A percentile compares a stretch with the other conserved stretches of the same genome.
These are phyloP conservation scores for Claviceps quebecensis DNA, from an alignment of 2,329 filamentous ascomycete species.

Conservation along the genomic window DNA sequence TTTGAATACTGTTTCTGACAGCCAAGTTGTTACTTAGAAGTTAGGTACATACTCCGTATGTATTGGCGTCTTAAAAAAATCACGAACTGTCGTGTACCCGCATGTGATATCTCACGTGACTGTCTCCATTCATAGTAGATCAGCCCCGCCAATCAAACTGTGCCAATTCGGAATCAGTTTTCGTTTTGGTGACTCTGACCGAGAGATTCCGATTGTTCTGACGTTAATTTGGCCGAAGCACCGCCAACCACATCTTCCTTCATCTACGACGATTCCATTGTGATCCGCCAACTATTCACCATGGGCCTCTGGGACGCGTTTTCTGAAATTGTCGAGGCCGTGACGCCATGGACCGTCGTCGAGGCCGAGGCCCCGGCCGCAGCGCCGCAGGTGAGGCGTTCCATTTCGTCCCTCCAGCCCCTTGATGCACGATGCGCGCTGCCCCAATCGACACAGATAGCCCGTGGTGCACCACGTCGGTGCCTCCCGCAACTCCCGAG, in stretches of 20 bases:
- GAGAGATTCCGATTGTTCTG: conserved; percentile 26
- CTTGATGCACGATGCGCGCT: not conserved
- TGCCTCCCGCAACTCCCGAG: not conserved
- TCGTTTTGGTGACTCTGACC: conserved; percentile 24
- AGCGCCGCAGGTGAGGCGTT: conserved; percentile 39
- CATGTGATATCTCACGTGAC: conserved; percentile 13
- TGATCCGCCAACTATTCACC: conserved; percentile 26
- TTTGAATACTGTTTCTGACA: no score
- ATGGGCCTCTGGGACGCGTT: conserved; percentile 57
- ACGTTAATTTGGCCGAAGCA: conserved; percentile 19
- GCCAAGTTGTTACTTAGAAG: no score
- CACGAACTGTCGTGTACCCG: not conserved
- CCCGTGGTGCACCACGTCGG: not conserved
- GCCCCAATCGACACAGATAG: not conserved
- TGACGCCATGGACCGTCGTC: conserved; percentile 48
- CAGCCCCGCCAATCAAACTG: conserved; percentile 29
- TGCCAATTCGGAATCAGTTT: conserved; percentile 36
- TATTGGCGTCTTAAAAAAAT: no score
- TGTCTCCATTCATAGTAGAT: not conserved
- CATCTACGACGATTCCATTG: conserved; percentile 24
- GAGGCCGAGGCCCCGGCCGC: conserved; percentile 55
- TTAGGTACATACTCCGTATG: no score
- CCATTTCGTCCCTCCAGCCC: not conserved
- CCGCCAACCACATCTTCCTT: conserved; percentile 15
- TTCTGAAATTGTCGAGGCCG: conserved; percentile 50